phyloP scores from a whole-genome alignment of 805 yeast species.

The Starmerella roubikii region DNA sequence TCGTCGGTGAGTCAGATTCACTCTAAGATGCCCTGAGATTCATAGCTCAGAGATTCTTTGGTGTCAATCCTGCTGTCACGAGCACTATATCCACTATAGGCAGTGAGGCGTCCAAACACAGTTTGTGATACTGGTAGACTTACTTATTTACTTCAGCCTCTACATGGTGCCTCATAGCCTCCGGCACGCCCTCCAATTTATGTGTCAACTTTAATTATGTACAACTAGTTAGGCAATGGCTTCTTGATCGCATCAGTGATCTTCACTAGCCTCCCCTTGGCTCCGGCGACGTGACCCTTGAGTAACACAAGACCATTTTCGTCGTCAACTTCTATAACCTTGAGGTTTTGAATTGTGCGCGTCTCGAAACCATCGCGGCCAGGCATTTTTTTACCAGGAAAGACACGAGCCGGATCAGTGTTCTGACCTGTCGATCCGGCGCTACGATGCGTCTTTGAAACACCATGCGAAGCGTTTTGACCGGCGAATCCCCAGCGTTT shows the following conservation, averaged over 20 bases:
- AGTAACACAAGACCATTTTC: constrained; percentile 69
- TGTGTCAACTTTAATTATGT: too few relatives aligned
- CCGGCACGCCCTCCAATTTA: too few relatives aligned
- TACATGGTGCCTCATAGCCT: background rate
- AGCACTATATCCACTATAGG: too few relatives aligned
- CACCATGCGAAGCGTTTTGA: constrained; percentile 90
- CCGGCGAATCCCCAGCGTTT: constrained; percentile 85
- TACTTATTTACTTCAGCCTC: background rate
- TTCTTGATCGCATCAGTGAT: constrained; percentile 58
- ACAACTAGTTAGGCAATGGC: constrained; percentile 17
- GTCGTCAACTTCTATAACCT: constrained; percentile 67
- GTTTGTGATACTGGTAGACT: too few relatives aligned
- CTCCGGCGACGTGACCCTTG: constrained; percentile 86
- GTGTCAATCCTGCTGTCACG: too few relatives aligned
- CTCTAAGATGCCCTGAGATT: too few relatives aligned
- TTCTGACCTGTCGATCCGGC: constrained; percentile 97
- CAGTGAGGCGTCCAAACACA: too few relatives aligned
- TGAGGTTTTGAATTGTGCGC: constrained; percentile 61
- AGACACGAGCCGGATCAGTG: constrained; percentile 88
- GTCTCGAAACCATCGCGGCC: constrained; percentile 83
- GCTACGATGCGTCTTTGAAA: constrained; percentile 79
- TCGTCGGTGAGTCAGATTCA: too few relatives aligned
- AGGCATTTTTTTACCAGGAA: constrained; percentile 97
- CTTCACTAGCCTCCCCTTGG: constrained; percentile 59
- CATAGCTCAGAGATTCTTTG: too few relatives aligned